phyloP scores from a whole-genome alignment of 805 yeast genomes.

The Starmerella etchellsii region DNA sequence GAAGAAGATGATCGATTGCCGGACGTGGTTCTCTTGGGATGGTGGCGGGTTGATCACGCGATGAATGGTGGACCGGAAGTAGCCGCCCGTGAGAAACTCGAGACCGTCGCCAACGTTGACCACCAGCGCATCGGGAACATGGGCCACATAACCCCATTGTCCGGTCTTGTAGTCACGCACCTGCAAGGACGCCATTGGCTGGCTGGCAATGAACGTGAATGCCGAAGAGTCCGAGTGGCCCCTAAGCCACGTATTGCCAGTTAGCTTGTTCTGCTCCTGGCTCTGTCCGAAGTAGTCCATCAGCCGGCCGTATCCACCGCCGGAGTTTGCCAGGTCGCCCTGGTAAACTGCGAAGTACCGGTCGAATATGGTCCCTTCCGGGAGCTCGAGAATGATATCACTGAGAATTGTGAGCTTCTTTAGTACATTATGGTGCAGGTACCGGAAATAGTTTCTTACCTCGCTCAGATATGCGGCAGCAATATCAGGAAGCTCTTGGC shows the following conservation, averaged over 20 bases:
- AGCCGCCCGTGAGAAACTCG: slow-evolving; percentile 35
- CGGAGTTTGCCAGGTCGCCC: slow-evolving; percentile 28
- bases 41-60: slow-evolving; percentile 37
- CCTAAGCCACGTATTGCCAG: slow-evolving; percentile 34
- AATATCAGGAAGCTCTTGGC: slow-evolving; percentile 32
- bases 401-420: slow-evolving; percentile 31
- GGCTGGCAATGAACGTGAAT: slow-evolving; percentile 32
- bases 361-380: slow-evolving; percentile 34
- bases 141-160: slow-evolving; percentile 31
- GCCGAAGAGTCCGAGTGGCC: slow-evolving; percentile 38
- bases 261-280: slow-evolving; percentile 25
- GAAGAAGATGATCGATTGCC: slow-evolving; percentile 35
- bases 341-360: slow-evolving; percentile 28
- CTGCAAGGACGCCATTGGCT: slow-evolving; percentile 32
- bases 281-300: slow-evolving; percentile 30
- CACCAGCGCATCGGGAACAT: slow-evolving; percentile 29
- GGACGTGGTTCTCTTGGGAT: slow-evolving; percentile 29
- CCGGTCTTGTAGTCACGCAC: slow-evolving; percentile 16
- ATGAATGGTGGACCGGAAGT: slow-evolving; percentile 36
- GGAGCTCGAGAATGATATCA: slow-evolving; percentile 35
- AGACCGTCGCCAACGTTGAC: slow-evolving; percentile 35
- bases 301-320: slow-evolving; percentile 32
- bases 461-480: slow-evolving; percentile 32
- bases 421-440: slow-evolving; percentile 31
- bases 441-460: slow-evolving; percentile 30